Evolutionary conservation across 805 yeast species (phyloP).

Genomic region (Nematodospora valgi): DNA sequence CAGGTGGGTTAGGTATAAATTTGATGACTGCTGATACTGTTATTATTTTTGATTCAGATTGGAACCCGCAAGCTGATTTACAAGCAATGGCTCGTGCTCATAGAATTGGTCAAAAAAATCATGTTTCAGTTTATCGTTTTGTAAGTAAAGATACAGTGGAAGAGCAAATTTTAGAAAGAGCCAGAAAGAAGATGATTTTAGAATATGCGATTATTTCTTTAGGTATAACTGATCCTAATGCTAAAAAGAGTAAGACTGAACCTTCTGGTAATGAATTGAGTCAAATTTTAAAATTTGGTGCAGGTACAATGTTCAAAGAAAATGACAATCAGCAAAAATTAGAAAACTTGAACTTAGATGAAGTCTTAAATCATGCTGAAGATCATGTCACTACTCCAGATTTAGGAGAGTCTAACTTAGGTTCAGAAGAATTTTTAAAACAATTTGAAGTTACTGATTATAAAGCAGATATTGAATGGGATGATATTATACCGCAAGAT

Average conservation of each 20-base stretch:
- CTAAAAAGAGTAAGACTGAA: constrained; percentile 49
- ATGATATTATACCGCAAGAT: constrained; percentile 95
- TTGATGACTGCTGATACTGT: constrained; percentile 99
- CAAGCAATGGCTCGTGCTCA: constrained; percentile 99
- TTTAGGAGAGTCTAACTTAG: constrained; percentile 93
- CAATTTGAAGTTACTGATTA: constrained; percentile 99
- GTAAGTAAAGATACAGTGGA: constrained; percentile 98
- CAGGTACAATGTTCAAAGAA: constrained; percentile 97
- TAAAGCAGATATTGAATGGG: constrained; percentile 98
- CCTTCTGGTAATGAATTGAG: constrained; percentile 83
- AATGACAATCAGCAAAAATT: constrained; percentile 91
- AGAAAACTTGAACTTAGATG: constrained; percentile 93
- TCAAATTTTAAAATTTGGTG: constrained; percentile 95
- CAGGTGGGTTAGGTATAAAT: constrained; percentile 98
- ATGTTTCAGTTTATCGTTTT: constrained; percentile 94
- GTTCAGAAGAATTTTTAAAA: constrained; percentile 95
- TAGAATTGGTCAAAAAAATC: constrained; percentile 98
- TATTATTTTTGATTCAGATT: constrained; percentile 94
- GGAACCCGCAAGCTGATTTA: constrained; percentile 99
- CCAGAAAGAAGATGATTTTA: constrained; percentile 95
- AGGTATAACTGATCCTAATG: constrained; percentile 82
- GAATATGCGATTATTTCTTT: constrained; percentile 96
- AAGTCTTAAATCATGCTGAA: constrained; percentile 93
- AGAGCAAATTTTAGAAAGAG: constrained; percentile 94
- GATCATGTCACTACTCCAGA: constrained; percentile 97